Evolutionary conservation across 768 basidiomycete genomes (phyloP), one percentile per base, ranked within the genome.

Genomic region (Lentinus brumalis): DNA sequence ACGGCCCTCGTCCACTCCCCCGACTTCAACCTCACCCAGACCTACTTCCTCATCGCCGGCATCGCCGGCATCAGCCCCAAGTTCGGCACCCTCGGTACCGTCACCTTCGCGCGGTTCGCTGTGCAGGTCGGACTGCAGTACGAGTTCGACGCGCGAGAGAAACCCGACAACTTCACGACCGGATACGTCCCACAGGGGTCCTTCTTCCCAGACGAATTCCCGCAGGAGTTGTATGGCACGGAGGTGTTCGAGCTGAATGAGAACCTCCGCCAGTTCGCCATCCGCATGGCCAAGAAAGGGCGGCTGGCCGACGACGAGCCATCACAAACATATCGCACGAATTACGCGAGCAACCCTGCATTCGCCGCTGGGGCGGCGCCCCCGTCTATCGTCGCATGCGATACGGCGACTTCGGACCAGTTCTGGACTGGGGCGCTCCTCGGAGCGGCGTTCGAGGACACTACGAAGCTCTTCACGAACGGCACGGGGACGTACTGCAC

Each of bases 211-310:
- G 71, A 66, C 44, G 45, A 69, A 39, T 66, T 60, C 29, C 74
- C 71, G 14, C 59, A 62, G 12, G 50, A 57, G 29, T 62, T 76
- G 26, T 78, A 80, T 63, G 78, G 79, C n/a, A 79, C 77, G 29
- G 78, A 79, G 70, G 75, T 79, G 18, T 79, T 76, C 68, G 76
- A 79, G 69, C 67, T 81, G 59, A 81, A 79, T 67, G 77, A 77
- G 30, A 73, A 72, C 52, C 70, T 81, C 10, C 71, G 76, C 12
- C 67, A 74, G 32, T 57, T 67, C 12, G 77, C 71, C 0, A 53
- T 75, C 44, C 64, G 53, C 30, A 63, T 71, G 54, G 74, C 75
- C 4, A 61, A 62, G 54, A 68, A 56, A 10, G 74, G 77, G 11
- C 66, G n/a, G 15, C 70, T 81, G 14, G 72, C 71, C 61, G 77